Evolutionary conservation across 148 eudicot species (phyloP).

Genomic region (Gaultheria prostrata): DNA sequence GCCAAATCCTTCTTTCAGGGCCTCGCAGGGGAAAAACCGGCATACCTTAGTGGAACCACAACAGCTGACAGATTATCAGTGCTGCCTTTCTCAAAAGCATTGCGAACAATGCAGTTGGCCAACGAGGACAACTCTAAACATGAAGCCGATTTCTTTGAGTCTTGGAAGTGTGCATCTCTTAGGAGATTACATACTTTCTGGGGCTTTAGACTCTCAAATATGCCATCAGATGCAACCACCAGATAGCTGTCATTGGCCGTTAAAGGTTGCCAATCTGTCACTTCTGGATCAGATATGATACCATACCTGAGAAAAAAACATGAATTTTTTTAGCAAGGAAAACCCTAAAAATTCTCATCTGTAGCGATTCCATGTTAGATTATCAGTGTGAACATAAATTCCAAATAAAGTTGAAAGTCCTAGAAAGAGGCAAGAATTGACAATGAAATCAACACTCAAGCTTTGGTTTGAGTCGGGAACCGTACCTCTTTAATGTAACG

Average conservation of each 20-base stretch:
- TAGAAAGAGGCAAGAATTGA: not conserved
- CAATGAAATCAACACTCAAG: not conserved
- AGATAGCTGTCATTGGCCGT: constrained; percentile 31
- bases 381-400: not conserved
- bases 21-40: not conserved
- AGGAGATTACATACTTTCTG: constrained; percentile 40
- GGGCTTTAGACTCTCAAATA: constrained; percentile 45
- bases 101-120: constrained; percentile 28
- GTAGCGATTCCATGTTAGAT: not conserved
- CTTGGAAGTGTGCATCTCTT: constrained; percentile 3
- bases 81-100: constrained; percentile 43
- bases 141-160: constrained; percentile 1
- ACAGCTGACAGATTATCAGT: constrained; percentile 48
- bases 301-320: constrained; percentile 26
- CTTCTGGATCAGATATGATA: constrained; percentile 40
- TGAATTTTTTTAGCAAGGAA: not conserved
- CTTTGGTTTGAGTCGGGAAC: not conserved
- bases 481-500: constrained; percentile 10
- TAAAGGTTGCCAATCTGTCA: constrained; percentile 41
- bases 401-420: not conserved
- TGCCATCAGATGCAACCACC: constrained; percentile 58
- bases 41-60: constrained; percentile 27
- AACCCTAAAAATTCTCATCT: not conserved
- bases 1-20: not conserved
- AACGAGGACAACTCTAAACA: constrained; percentile 11